These are phyloP conservation scores for Ajuga chamaepitys DNA, from an alignment of 257 asterid species.

Conservation along the genomic window DNA sequence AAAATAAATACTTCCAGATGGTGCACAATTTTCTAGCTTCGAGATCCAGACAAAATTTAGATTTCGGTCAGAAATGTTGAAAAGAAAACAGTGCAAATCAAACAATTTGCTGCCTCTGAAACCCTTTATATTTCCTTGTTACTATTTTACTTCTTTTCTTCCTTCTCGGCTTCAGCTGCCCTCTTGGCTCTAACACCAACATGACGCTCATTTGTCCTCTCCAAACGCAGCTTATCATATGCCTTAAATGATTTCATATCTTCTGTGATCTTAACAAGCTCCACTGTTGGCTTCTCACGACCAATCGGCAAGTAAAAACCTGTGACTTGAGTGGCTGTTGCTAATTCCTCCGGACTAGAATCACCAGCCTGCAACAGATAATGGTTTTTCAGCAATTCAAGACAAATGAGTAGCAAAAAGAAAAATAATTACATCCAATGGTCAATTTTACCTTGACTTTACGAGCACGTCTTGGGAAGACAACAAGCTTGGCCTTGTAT, in stretches of 20 bases:
- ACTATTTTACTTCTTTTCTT: slow-evolving; percentile 45
- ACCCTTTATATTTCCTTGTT: background rate
- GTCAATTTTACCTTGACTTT: slow-evolving; percentile 40
- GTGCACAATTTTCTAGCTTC: background rate
- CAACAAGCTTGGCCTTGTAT: slow-evolving; percentile 67
- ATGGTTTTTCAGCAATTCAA: no score
- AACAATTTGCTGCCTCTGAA: background rate
- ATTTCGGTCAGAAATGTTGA: background rate
- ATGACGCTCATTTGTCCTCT: slow-evolving; percentile 49
- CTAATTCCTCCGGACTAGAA: slow-evolving; percentile 59
- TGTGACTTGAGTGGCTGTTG: slow-evolving; percentile 58
- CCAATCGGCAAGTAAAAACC: slow-evolving; percentile 47
- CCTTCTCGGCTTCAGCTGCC: slow-evolving; percentile 70
- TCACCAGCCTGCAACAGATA: slow-evolving; percentile 38
- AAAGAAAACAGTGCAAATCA: slow-evolving; percentile 2
- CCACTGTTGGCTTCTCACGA: slow-evolving; percentile 48
- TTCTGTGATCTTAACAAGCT: slow-evolving; percentile 50
- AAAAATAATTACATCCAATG: background rate
- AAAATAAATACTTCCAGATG: slow-evolving; percentile 2
- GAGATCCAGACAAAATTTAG: slow-evolving; percentile 5
- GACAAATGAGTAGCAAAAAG: background rate
- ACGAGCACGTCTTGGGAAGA: slow-evolving; percentile 68
- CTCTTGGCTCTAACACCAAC: slow-evolving; percentile 56
- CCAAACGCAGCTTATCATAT: slow-evolving; percentile 53
- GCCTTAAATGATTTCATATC: slow-evolving; percentile 62